Conservation (phyloP, 1,284 basidiomycete species). For the Ganoderma leucocontextum region DNA sequence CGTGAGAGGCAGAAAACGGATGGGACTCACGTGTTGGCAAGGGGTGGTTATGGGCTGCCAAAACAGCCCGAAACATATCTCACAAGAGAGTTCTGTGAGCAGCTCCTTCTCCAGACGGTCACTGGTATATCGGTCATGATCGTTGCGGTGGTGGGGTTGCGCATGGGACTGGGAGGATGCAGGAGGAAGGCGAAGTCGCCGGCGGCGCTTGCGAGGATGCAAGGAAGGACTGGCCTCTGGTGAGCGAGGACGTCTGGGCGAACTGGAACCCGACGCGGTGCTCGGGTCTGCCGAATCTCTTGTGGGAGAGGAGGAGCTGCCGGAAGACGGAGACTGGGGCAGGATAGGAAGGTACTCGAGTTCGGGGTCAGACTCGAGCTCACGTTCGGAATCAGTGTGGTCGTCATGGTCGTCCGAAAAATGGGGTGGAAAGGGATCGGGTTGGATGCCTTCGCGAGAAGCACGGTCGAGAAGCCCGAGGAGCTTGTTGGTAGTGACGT, state of each 20-base stretch:
- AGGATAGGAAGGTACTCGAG: constrained; percentile 32
- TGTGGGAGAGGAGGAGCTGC: constrained; percentile 3
- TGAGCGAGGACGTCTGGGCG: constrained; percentile 22
- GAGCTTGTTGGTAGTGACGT: constrained; percentile 74
- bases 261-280: background rate
- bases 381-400: constrained; percentile 37
- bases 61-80: constrained; percentile 89
- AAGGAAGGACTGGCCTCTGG: constrained; percentile 23
- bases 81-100: constrained; percentile 81
- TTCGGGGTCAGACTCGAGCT: constrained; percentile 31
- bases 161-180: constrained; percentile 23
- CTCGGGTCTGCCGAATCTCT: constrained; percentile 3
- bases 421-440: constrained; percentile 20
- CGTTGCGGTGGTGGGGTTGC: constrained; percentile 34
- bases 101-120: constrained; percentile 74
- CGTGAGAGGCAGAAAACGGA: constrained; percentile 14
- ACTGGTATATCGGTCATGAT: constrained; percentile 35
- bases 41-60: constrained; percentile 91
- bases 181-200: constrained; percentile 27
- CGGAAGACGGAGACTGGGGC: constrained; percentile 21
- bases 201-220: constrained; percentile 37
- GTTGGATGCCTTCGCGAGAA: constrained; percentile 18
- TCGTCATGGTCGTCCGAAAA: constrained; percentile 34
- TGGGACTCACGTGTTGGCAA: constrained; percentile 84
- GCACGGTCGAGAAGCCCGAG: constrained; percentile 50